Evolutionary conservation across 1,139 yeast species (phyloP).

Genomic region (Yamadazyma pseudoaaseri): DNA sequence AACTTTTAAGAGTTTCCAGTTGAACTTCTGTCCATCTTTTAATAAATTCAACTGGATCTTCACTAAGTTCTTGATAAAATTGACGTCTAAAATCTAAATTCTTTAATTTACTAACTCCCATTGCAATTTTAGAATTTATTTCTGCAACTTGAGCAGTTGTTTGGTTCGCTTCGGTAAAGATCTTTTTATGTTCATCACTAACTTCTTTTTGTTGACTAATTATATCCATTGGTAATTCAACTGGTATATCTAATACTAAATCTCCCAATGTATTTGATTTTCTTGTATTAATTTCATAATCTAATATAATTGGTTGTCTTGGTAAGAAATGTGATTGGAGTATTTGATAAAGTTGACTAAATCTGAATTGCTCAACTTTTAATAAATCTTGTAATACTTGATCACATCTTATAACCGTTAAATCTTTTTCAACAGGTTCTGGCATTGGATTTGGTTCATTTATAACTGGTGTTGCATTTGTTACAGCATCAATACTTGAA

Average conservation of each 20-base stretch:
- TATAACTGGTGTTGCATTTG: slow-evolving; percentile 19
- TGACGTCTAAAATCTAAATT: slow-evolving; percentile 46
- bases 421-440: slow-evolving; percentile 31
- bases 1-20: slow-evolving; percentile 69
- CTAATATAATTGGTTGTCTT: slow-evolving; percentile 72
- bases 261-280: slow-evolving; percentile 82
- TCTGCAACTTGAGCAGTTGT: slow-evolving; percentile 53
- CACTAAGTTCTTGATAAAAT: slow-evolving; percentile 71
- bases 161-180: slow-evolving; percentile 38
- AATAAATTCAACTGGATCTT: slow-evolving; percentile 76
- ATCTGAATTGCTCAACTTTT: slow-evolving; percentile 51
- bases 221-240: slow-evolving; percentile 53
- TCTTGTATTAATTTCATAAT: slow-evolving; percentile 73
- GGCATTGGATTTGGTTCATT: slow-evolving; percentile 11
- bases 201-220: slow-evolving; percentile 37
- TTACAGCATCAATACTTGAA: slow-evolving; percentile 40
- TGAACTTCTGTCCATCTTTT: slow-evolving; percentile 74
- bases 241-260: slow-evolving; percentile 69
- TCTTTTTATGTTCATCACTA: slow-evolving; percentile 36
- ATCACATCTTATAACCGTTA: slow-evolving; percentile 63
- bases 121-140: slow-evolving; percentile 58
- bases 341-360: slow-evolving; percentile 73
- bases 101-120: slow-evolving; percentile 66
- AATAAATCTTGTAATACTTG: slow-evolving; percentile 59
- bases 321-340: slow-evolving; percentile 64